Conservation (phyloP, 1,139 yeast genomes). For the Yamadazyma blattariae region DNA sequence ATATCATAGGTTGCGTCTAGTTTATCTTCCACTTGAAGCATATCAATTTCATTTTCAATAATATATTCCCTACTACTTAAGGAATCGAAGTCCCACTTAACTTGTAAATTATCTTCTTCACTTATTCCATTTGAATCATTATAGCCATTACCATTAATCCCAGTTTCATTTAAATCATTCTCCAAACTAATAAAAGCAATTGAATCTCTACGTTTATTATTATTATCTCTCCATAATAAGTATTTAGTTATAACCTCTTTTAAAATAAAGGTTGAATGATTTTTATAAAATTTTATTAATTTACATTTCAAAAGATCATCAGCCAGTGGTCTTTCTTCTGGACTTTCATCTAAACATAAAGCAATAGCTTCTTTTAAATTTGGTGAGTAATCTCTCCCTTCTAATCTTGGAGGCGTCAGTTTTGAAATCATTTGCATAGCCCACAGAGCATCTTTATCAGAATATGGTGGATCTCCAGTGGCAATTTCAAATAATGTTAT, state of each 20-base stretch:
- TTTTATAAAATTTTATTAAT: constrained; percentile 62
- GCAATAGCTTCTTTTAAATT: constrained; percentile 86
- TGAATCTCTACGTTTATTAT: constrained; percentile 49
- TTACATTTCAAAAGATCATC: constrained; percentile 77
- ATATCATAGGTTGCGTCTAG: constrained; percentile 34
- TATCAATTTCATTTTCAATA: constrained; percentile 59
- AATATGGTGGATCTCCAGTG: constrained; percentile 96
- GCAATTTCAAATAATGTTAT: constrained; percentile 92
- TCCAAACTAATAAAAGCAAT: constrained; percentile 34
- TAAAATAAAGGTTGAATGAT: constrained; percentile 56
- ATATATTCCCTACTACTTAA: constrained; percentile 70
- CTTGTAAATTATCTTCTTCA: constrained; percentile 46
- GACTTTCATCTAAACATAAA: constrained; percentile 87
- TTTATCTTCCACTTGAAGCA: constrained; percentile 44
- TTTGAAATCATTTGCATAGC: constrained; percentile 94
- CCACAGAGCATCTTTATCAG: constrained; percentile 91
- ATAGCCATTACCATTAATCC: no score
- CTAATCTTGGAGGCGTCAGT: constrained; percentile 90
- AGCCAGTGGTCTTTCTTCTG: constrained; percentile 83
- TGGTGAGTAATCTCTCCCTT: constrained; percentile 80
- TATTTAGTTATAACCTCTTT: constrained; percentile 82
- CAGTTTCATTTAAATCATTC: constrained; percentile 21
- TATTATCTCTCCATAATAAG: constrained; percentile 71
- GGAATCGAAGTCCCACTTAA: constrained; percentile 89
- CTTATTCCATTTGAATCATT: constrained; percentile 16